Percentiles rank a stretch among this genome's conserved stretches.
Conservation (phyloP, 2,329 filamentous ascomycete genomes). For the Trichoderma harzianum region DNA sequence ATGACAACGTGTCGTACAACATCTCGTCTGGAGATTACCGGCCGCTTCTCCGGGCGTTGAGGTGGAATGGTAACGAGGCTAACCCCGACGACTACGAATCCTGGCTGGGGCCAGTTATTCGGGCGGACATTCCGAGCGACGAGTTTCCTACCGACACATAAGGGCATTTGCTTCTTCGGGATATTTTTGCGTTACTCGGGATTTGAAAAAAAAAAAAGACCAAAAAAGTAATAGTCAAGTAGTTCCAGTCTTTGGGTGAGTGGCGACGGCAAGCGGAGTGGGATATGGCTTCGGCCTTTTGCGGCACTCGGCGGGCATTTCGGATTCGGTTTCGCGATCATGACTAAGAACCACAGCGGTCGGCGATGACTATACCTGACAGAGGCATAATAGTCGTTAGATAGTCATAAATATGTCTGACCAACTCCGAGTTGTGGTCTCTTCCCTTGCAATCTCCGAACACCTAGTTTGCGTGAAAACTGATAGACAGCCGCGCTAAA, state of each 20-base stretch:
- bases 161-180: neutral
- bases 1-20: neutral
- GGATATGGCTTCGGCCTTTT: neutral
- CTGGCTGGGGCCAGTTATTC: neutral
- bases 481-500: neutral
- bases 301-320: neutral
- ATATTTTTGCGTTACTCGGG: neutral
- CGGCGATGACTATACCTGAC: neutral
- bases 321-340: neutral
- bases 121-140: neutral
- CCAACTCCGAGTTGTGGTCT: neutral
- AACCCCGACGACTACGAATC: constrained; percentile 9
- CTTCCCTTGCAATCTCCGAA: neutral
- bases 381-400: neutral
- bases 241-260: neutral
- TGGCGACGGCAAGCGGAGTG: neutral
- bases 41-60: neutral
- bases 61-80: neutral
- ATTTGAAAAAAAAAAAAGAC: neutral
- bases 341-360: neutral
- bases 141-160: neutral
- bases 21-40: constrained; percentile 8
- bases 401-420: neutral
- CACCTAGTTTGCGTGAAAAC: neutral
- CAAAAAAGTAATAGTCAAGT: neutral